Conservation (phyloP, 768 basidiomycete genomes). For the Trametes cinnabarina region DNA sequence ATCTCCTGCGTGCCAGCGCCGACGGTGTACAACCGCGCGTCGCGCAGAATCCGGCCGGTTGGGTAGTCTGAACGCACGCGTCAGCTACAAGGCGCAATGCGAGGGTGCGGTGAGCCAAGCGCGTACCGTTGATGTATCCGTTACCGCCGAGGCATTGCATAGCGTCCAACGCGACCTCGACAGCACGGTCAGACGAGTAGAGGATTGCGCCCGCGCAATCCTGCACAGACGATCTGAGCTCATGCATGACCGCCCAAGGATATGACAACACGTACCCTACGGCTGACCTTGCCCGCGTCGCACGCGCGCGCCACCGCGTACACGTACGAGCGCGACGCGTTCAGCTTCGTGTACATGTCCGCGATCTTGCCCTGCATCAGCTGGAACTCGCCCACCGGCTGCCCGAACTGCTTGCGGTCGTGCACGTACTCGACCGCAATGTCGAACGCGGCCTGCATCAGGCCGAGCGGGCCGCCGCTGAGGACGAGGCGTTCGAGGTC, state of each 20-base stretch:
- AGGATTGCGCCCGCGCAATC: conserved; percentile 95
- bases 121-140: conserved; percentile 88
- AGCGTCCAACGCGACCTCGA: conserved; percentile 86
- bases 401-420: conserved; percentile 87
- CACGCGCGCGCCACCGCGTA: conserved; percentile 92
- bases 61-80: conserved; percentile 67
- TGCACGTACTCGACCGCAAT: conserved; percentile 88
- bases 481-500: conserved; percentile 91
- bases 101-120: background rate
- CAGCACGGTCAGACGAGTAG: conserved; percentile 88
- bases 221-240: conserved; percentile 36
- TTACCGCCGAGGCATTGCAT: conserved; percentile 96
- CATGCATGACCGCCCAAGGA: too few relatives aligned
- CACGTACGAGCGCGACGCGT: conserved; percentile 85
- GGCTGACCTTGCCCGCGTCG: conserved; percentile 74
- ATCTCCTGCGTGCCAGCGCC: conserved; percentile 98
- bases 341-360: conserved; percentile 94
- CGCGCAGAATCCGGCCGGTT: conserved; percentile 81
- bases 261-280: conserved; percentile 53
- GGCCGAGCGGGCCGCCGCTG: conserved; percentile 86
- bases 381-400: conserved; percentile 87
- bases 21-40: conserved; percentile 86
- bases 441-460: conserved; percentile 66
- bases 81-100: background rate
- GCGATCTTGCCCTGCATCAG: conserved; percentile 92